phyloP scores from a whole-genome alignment of 2,329 filamentous ascomycete genomes.

The Claviceps pusilla region DNA sequence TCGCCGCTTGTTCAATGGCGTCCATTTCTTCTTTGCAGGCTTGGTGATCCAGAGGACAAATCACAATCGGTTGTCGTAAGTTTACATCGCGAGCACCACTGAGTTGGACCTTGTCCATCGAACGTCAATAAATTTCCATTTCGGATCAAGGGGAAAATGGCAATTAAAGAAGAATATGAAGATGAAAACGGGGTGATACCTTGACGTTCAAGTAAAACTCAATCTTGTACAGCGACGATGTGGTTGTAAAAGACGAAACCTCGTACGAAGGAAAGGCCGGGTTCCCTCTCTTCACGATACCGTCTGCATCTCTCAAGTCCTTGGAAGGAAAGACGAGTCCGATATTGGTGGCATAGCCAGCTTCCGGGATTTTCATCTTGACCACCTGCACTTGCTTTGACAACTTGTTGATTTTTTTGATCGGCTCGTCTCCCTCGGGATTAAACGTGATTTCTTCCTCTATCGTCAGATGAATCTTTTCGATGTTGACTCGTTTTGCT shows the following conservation, averaged over 20 bases:
- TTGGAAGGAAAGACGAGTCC: conserved; percentile 83
- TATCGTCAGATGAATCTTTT: conserved; percentile 83
- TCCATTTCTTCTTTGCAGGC: conserved; percentile 98
- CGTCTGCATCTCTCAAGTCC: conserved; percentile 73
- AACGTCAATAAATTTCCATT: conserved; percentile 9
- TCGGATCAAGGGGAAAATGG: background rate
- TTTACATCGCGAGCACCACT: conserved; percentile 77
- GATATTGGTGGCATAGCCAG: conserved; percentile 84
- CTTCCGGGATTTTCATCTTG: conserved; percentile 72
- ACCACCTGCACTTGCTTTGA: conserved; percentile 71
- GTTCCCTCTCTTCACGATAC: conserved; percentile 71
- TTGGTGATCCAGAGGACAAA: conserved; percentile 88
- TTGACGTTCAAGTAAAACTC: conserved; percentile 93
- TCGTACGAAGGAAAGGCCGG: conserved; percentile 80
- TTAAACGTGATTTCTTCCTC: conserved; percentile 99
- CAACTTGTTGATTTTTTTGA: conserved; percentile 74
- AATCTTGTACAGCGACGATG: conserved; percentile 90
- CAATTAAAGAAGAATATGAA: background rate
- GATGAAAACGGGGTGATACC: conserved; percentile 30
- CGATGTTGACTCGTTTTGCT: conserved; percentile 80
- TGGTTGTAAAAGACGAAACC: conserved; percentile 82
- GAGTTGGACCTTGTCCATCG: conserved; percentile 55
- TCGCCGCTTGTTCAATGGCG: conserved; percentile 88
- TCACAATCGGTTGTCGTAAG: conserved; percentile 82
- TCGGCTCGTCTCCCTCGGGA: conserved; percentile 88